Percentiles rank a stretch among this genome's conserved stretches.
Conservation (phyloP, 495 filamentous ascomycete genomes). For the Penicillium subrubescens region DNA sequence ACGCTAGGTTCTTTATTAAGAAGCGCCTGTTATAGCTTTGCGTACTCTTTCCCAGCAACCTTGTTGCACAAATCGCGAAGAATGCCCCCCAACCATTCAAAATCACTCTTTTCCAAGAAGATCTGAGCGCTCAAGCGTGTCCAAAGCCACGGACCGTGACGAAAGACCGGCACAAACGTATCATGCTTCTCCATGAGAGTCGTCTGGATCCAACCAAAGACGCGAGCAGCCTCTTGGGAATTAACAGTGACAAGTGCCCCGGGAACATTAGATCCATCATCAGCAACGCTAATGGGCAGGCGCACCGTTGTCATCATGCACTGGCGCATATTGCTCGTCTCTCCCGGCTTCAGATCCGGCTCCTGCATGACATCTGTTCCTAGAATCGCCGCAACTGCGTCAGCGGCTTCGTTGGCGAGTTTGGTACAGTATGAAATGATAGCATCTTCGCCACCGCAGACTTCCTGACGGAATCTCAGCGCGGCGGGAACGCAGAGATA, state of each 20-base stretch:
- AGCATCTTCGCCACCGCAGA: conserved; percentile 73
- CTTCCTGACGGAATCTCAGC: conserved; percentile 63
- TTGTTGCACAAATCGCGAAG: conserved; percentile 64
- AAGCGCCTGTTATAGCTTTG: background rate
- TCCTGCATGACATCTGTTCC: conserved; percentile 68
- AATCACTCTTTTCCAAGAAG: conserved; percentile 77
- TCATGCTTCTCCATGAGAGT: conserved; percentile 59
- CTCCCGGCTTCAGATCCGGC: conserved; percentile 35
- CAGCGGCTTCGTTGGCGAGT: conserved; percentile 62
- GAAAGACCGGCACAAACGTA: conserved; percentile 68
- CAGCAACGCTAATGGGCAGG: conserved; percentile 61
- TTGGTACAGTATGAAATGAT: conserved; percentile 60
- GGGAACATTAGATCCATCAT: conserved; percentile 1
- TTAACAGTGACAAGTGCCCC: conserved; percentile 32
- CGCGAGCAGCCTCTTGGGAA: conserved; percentile 32
- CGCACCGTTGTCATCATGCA: conserved; percentile 69
- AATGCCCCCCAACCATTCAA: conserved; percentile 65
- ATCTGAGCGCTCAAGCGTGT: conserved; percentile 75
- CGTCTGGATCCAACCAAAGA: conserved; percentile 59
- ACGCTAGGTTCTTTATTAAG: background rate
- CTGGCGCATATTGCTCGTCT: conserved; percentile 53
- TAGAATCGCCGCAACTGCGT: conserved; percentile 57
- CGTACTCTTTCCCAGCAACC: conserved; percentile 56
- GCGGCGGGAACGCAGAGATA: conserved; percentile 72
- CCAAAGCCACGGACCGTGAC: conserved; percentile 65